phyloP scores from a whole-genome alignment of 331 rosid genomes.

The Malus hybrid region DNA sequence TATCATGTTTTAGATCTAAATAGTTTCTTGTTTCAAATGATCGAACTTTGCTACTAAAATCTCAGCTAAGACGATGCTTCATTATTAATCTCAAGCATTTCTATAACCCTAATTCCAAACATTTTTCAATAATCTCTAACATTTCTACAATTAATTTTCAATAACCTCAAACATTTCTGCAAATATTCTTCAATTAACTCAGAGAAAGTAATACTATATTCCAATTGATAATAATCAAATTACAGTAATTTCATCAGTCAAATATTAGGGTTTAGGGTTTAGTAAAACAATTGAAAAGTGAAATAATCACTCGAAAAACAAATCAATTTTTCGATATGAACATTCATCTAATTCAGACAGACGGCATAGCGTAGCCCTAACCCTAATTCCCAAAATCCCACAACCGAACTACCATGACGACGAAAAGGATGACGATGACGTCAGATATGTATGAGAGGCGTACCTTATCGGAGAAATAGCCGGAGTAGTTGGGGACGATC shows the following conservation, averaged over 20 bases:
- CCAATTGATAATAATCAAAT: neutral
- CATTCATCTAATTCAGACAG: neutral
- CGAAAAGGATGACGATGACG: neutral
- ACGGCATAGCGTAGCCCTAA: neutral
- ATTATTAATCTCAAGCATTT: neutral
- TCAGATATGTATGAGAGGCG: neutral
- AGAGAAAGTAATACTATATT: neutral
- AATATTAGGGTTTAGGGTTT: no score
- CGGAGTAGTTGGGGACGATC: neutral
- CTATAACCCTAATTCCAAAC: neutral
- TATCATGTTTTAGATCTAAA: neutral
- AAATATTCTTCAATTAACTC: no score
- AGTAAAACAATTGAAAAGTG: neutral
- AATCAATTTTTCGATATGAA: neutral
- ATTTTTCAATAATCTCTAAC: neutral
- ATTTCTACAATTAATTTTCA: neutral
- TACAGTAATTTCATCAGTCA: neutral
- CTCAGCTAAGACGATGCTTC: neutral
- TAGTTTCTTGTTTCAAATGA: neutral
- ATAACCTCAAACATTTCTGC: no score
- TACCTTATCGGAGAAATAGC: constrained; percentile 3
- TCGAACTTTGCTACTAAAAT: neutral
- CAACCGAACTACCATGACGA: neutral
- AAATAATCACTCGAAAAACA: neutral
- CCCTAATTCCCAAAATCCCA: neutral